Evolutionary conservation across 2,329 filamentous ascomycete genomes (phyloP).

Genomic region (Penicillium decumbens): DNA sequence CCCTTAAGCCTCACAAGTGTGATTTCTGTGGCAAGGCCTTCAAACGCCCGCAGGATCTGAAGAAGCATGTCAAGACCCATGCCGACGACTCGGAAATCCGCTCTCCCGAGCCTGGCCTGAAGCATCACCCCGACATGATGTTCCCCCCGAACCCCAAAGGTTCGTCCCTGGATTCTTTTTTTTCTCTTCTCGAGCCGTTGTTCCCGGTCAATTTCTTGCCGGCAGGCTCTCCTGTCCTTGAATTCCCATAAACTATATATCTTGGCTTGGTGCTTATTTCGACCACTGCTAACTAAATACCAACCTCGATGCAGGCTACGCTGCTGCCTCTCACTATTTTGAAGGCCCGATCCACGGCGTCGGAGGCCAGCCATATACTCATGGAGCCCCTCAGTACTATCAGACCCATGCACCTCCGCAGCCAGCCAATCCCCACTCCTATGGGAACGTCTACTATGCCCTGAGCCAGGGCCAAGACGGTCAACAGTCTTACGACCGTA

Average conservation of each 20-base stretch:
- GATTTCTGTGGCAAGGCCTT: slow-evolving; percentile 98
- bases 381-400: slow-evolving; percentile 50
- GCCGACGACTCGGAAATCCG: slow-evolving; percentile 84
- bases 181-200: not conserved
- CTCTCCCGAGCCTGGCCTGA: slow-evolving; percentile 57
- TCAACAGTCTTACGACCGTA: slow-evolving; percentile 64
- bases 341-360: slow-evolving; percentile 49
- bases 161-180: slow-evolving; percentile 16
- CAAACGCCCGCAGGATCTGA: slow-evolving; percentile 96
- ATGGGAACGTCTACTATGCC: slow-evolving; percentile 73
- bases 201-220: not conserved
- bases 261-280: not conserved
- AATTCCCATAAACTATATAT: not conserved
- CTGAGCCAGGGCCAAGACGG: slow-evolving; percentile 62
- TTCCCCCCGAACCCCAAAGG: slow-evolving; percentile 39
- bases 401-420: slow-evolving; percentile 53
- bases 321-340: slow-evolving; percentile 53
- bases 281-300: not conserved
- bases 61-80: slow-evolving; percentile 99
- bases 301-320: slow-evolving; percentile 23
- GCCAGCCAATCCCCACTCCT: slow-evolving; percentile 53
- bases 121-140: slow-evolving; percentile 40
- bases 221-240: not conserved
- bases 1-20: slow-evolving; percentile 97
- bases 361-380: slow-evolving; percentile 38